Percentiles rank a stretch among this genome's conserved stretches.
Conservation (phyloP, 768 basidiomycete genomes). For the Phaeolepiota aurea region DNA sequence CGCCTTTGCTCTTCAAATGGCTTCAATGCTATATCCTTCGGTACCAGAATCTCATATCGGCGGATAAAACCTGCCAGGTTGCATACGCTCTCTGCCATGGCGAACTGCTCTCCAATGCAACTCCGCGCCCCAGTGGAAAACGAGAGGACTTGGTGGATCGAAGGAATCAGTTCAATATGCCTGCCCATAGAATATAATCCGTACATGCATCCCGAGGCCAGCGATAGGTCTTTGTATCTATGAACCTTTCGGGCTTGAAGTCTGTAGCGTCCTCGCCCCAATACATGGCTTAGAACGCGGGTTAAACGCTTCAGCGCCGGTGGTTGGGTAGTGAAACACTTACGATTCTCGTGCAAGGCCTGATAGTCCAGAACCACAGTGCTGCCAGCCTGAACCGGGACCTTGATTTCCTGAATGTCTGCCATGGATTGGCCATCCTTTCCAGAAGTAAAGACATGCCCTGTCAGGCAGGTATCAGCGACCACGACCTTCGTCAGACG, state of each 20-base stretch:
- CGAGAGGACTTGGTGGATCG: conserved; percentile 22
- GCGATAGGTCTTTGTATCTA: conserved; percentile 38
- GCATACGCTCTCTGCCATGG: conserved; percentile 30
- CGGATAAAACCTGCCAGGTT: conserved; percentile 35
- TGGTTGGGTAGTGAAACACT: conserved; percentile 7
- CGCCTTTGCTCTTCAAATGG: conserved; percentile 23
- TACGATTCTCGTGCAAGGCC: conserved; percentile 38
- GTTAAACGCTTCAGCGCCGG: too few species aligned
- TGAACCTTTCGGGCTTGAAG: conserved; percentile 42
- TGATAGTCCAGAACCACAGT: conserved; percentile 30
- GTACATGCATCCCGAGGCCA: conserved; percentile 46
- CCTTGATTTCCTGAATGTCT: conserved; percentile 18
- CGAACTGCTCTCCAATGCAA: conserved; percentile 44
- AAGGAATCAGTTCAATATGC: background rate
- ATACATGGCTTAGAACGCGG: conserved; percentile 28
- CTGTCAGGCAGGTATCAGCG: conserved; percentile 24
- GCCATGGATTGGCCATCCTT: conserved; percentile 14
- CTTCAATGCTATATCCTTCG: conserved; percentile 20
- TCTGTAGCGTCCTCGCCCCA: conserved; percentile 38
- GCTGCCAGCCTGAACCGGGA: conserved; percentile 30
- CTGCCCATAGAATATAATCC: conserved; percentile 7
- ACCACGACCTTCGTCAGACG: conserved; percentile 26
- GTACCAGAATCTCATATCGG: conserved; percentile 30
- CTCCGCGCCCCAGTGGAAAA: conserved; percentile 37
- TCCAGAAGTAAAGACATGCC: conserved; percentile 20